These are phyloP conservation scores for Serendipita vermifera DNA, from an alignment of 768 basidiomycete genomes.

Conservation along the genomic window DNA sequence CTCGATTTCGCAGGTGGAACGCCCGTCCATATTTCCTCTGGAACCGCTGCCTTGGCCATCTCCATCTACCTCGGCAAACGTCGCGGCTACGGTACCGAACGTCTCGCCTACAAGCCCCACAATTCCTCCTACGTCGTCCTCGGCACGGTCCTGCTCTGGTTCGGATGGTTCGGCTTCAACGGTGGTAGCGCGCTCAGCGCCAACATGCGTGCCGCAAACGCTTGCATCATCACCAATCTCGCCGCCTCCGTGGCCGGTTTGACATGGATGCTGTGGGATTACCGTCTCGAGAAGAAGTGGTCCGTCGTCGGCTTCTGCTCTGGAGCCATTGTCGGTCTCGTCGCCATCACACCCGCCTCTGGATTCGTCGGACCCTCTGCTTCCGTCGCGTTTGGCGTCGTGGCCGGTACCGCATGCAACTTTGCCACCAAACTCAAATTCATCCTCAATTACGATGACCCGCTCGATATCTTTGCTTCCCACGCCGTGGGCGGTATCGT, in stretches of 20 bases:
- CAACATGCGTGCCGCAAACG: slow-evolving; percentile 74
- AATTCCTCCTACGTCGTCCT: slow-evolving; percentile 86
- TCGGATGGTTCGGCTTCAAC: slow-evolving; percentile 90
- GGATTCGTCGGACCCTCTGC: slow-evolving; percentile 75
- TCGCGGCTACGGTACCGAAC: slow-evolving; percentile 80
- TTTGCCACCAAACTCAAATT: slow-evolving; percentile 95
- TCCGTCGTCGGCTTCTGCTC: slow-evolving; percentile 90
- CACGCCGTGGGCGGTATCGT: slow-evolving; percentile 67
- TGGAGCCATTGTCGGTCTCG: slow-evolving; percentile 81
- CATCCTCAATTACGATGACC: slow-evolving; percentile 59
- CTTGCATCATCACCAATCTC: slow-evolving; percentile 88
- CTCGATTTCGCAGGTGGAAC: slow-evolving; percentile 93
- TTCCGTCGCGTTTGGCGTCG: slow-evolving; percentile 70
- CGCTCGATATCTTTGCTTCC: slow-evolving; percentile 83
- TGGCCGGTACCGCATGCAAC: slow-evolving; percentile 77
- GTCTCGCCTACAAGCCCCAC: slow-evolving; percentile 86
- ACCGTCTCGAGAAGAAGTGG: slow-evolving; percentile 87
- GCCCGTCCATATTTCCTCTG: slow-evolving; percentile 92
- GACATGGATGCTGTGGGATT: slow-evolving; percentile 94
- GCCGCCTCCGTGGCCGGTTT: slow-evolving; percentile 80
- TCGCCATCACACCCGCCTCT: slow-evolving; percentile 78
- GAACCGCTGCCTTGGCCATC: slow-evolving; percentile 72
- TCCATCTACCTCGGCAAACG: slow-evolving; percentile 82
- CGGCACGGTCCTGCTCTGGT: slow-evolving; percentile 92
- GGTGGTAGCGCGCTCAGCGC: slow-evolving; percentile 85